Percentiles rank a stretch among this genome's conserved stretches.
Conservation (phyloP, 192 early-diverging fungal species). For the Jimgerdemannia lactiflua region DNA sequence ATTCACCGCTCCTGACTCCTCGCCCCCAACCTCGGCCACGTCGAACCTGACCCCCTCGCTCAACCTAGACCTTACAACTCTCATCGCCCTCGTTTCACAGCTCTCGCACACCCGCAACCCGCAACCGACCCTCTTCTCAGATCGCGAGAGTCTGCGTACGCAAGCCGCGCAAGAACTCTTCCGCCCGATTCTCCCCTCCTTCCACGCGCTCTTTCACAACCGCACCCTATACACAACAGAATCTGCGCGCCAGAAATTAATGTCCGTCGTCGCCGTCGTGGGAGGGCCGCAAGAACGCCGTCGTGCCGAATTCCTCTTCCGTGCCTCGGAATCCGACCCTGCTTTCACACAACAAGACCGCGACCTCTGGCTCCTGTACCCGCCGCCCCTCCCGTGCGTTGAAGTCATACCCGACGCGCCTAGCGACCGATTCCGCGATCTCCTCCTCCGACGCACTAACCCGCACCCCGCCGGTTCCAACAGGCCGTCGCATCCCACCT, state of each 20-base stretch:
- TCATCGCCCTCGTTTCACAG: slow-evolving; percentile 41
- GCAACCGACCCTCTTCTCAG: slow-evolving; percentile 22
- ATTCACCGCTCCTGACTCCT: neutral
- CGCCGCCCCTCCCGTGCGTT: neutral
- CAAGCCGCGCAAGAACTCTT: slow-evolving; percentile 40
- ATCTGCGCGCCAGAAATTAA: slow-evolving; percentile 31
- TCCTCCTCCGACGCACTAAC: neutral
- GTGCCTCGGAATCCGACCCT: too few species aligned
- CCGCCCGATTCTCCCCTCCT: slow-evolving; percentile 28
- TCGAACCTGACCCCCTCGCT: slow-evolving; percentile 28
- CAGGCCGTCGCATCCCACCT: neutral
- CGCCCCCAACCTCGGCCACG: neutral
- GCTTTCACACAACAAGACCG: neutral
- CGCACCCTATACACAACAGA: slow-evolving; percentile 36
- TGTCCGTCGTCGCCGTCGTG: slow-evolving; percentile 33
- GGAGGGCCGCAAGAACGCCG: slow-evolving; percentile 37
- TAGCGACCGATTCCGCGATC: neutral
- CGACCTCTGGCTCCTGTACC: neutral
- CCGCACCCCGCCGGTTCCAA: neutral
- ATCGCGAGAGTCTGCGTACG: slow-evolving; percentile 30
- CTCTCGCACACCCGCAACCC: slow-evolving; percentile 31
- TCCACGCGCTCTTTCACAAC: slow-evolving; percentile 23
- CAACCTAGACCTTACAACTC: slow-evolving; percentile 45
- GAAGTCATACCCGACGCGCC: neutral
- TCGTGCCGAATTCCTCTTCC: slow-evolving; percentile 21